These are phyloP conservation scores for Kregervanrija pseudodelftensis DNA, from an alignment of 805 yeast species.

Conservation along the genomic window DNA sequence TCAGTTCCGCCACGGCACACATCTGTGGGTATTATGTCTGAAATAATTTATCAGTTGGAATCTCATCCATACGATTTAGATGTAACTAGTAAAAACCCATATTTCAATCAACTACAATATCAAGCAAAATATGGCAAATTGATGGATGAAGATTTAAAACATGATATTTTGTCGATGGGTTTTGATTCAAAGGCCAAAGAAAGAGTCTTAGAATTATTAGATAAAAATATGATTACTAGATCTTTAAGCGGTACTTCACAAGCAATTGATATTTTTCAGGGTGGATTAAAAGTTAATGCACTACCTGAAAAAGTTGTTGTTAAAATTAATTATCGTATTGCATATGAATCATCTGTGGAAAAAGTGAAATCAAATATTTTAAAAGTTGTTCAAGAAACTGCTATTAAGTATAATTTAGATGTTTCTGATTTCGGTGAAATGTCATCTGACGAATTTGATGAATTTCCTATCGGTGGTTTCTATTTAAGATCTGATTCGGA, in stretches of 20 bases:
- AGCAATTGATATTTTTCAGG: slow-evolving; percentile 55
- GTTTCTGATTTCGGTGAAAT: slow-evolving; percentile 23
- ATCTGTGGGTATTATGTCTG: slow-evolving; percentile 60
- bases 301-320: slow-evolving; percentile 55
- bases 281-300: slow-evolving; percentile 70
- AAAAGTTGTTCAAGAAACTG: slow-evolving; percentile 34
- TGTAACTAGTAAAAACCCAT: slow-evolving; percentile 50
- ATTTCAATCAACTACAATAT: slow-evolving; percentile 49
- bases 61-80: slow-evolving; percentile 41
- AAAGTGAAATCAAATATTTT: slow-evolving; percentile 1
- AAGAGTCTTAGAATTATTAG: slow-evolving; percentile 25
- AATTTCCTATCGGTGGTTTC: slow-evolving; percentile 34
- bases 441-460: slow-evolving; percentile 10
- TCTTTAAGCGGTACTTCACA: slow-evolving; percentile 53
- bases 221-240: slow-evolving; percentile 16
- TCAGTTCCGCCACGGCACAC: slow-evolving; percentile 79
- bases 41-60: slow-evolving; percentile 49
- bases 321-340: slow-evolving; percentile 54
- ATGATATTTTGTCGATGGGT: slow-evolving; percentile 29
- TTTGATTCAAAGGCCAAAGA: slow-evolving; percentile 27
- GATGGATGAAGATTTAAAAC: slow-evolving; percentile 21
- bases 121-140: slow-evolving; percentile 41
- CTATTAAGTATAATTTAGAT: slow-evolving; percentile 43
- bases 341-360: slow-evolving; percentile 43
- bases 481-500: slow-evolving; percentile 21